Evolutionary conservation across 352 stramenopile genomes (phyloP), one percentile per base, ranked within the genome.

Genomic region (Globisporangium paddicum): DNA sequence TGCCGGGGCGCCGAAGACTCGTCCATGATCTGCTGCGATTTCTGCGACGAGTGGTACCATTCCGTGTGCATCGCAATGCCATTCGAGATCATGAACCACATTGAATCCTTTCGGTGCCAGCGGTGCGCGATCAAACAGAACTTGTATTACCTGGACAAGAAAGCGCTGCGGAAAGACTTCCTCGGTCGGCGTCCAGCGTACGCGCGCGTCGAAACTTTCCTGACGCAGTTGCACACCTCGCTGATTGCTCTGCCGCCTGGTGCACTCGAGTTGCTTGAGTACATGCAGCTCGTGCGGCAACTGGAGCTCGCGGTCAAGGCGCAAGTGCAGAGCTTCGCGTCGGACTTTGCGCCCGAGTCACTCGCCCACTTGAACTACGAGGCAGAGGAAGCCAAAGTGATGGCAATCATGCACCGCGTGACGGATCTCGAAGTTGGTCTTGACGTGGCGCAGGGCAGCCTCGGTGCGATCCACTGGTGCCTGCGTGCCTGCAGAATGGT

Each of bases 31-130:
- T 95, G 85, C 67, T 95, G 85, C 57, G 85, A 95, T 48, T 86
- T 89, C 51, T 95, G 85, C 38, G 85, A 95, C 57, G 85, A 95
- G 69, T 95, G 85, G 85, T 95, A 93, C 51, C 85, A 95, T 52
- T 73, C 76, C 0, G 51, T 44, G 1, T 95, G 85, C 53, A 89
- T 95, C 51, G 77, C 77, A 0, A 79, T 95, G 47, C 68, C 56
- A 7, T 68, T 71, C 1, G 62, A 74, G 0, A 73, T 76, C 1
- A 80, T 95, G 62, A 77, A 86, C 10, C 60, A 57, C 18, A 66
- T 89, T 21, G 85, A 95, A 50, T 79, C 79, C 8, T 95, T 87
- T 54, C 77, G 85, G 10, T 95, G 85, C 55, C 70, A 67, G 16
- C 79, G 78, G 4, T 94, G 85, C 42, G 75, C 80, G 2, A 69